Evolutionary conservation across 441 rosid genomes (phyloP), one percentile per base, ranked within the genome.

Genomic region (Macaranga tanarius): DNA sequence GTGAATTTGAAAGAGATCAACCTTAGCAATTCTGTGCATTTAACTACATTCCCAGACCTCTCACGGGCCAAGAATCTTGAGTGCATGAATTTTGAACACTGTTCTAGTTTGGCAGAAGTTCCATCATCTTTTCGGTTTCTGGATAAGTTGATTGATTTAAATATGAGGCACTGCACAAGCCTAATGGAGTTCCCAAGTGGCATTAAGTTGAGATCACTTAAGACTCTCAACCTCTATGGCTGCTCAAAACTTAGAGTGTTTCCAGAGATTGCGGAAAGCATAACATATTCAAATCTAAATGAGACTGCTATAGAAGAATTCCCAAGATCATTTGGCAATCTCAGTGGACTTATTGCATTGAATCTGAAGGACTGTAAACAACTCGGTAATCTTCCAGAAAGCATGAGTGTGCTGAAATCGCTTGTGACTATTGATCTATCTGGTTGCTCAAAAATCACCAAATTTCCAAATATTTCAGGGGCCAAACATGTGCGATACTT

Each of bases 61-160:
- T 58, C 58, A 0, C 0, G 9, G 2, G 70, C 79, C 28, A 65
- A 64, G 7, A 75, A 69, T n/a, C 80, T 85, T 1, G 81, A 84
- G 71, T 79, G 65, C 22, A 5, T 84, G 19, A 76, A 67, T 11
- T 73, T 83, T 23, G 25, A 26, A 0, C 42, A 61, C 19, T 82
- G 86, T 42, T 19, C 12, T n/a, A 77, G 75, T n/a, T 76, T 82
- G 64, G 20, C 28, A 23, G 66, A 65, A 7, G 76, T 83, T 61
- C 79, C 81, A 6, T 74, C 76, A 51, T 79, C 83, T 28, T 56
- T 83, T 70, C 57, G 70, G n/a, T 56, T 75, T 64, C 83, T 82
- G 13, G 28, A 61, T 17, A 73, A 59, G 62, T 85, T 86, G 62
- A 26, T 3, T 56, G 16, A 19, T 5, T 44, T 77, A 45, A 25